Base-by-base conservation (phyloP, 805 yeast species). In the Priceomyces haplophilus region DNA sequence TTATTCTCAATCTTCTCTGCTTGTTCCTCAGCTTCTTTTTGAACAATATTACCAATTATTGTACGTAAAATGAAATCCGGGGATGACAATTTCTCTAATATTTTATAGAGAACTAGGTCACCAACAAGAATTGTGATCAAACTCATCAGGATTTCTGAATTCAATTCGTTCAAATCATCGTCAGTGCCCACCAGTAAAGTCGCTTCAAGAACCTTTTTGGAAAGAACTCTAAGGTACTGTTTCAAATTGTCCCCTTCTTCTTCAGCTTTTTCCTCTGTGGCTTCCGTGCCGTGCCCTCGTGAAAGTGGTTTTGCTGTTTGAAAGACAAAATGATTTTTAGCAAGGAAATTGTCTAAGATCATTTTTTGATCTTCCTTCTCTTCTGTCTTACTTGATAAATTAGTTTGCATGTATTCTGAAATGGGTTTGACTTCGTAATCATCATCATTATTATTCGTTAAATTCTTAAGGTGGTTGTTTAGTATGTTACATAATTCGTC, bases 51-150 rank as follows among this genome's bases (percentile, higher is more conserved):
- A 12, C 37, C 43, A 1, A 55, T 43, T 1, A 52, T 20, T 24
- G 41, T 45, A 21, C 45, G 51, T n/a, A 62, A 38, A 1, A 65
- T 40, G 40, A 66, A 64, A 6, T 51, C 44, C 0, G 66, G 65
- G 7, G 55, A 39, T 3, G 65, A 45, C 15, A 65, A 40, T 44
- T 55, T 58, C 2, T 44, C 52, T 12, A 64, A 30, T 1, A 58
- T 42, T 37, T 58, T 58, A 13, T 40, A 47, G 17, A 66, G 38
- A 3, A 66, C 61, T 40, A 64, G 45, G 48, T 65, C 69, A 15
- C 63, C 52, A 18, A 62, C 35, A n/a, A 64, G 42, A n/a, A 52
- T 41, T 8, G 44, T 49, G 1, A 60, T 47, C 25, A 65, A 53
- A 34, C 51, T 50, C 30, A 50, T 45, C 3, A 58, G 46, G 2